Conservation (phyloP, 2,329 filamentous ascomycete species). For the Sphaerulina musiva region DNA sequence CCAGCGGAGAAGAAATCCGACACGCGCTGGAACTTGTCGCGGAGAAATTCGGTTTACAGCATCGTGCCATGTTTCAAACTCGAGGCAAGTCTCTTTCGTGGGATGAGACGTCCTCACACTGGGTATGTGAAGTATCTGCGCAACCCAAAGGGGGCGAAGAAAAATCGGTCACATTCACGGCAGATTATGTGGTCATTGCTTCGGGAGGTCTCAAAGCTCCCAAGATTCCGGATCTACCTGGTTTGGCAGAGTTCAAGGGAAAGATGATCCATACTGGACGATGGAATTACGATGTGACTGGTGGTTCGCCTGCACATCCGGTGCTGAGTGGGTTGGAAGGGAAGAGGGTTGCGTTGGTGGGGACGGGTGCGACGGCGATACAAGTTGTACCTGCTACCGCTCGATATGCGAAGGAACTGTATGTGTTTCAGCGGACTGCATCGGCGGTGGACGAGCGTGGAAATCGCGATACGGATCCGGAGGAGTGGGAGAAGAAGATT, state of each 20-base stretch:
- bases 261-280: conserved; percentile 45
- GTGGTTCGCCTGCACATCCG: conserved; percentile 31
- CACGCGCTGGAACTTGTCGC: conserved; percentile 43
- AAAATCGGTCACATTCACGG: conserved; percentile 26
- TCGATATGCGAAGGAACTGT: conserved; percentile 33
- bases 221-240: conserved; percentile 41
- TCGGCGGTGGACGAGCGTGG: conserved; percentile 32
- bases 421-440: conserved; percentile 41
- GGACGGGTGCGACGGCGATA: conserved; percentile 39
- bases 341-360: conserved; percentile 39
- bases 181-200: conserved; percentile 38
- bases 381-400: conserved; percentile 38
- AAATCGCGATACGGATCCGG: conserved; percentile 35
- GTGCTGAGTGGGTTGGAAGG: conserved; percentile 33
- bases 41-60: conserved; percentile 39
- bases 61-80: conserved; percentile 44
- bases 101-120: conserved; percentile 30
- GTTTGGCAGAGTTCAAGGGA: conserved; percentile 36
- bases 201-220: conserved; percentile 40
- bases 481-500: conserved; percentile 36
- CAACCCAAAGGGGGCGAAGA: conserved; percentile 25
- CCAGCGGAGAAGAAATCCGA: conserved; percentile 42
- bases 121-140: conserved; percentile 29
- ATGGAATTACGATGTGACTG: conserved; percentile 41
- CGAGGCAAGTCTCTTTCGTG: conserved; percentile 40